Conservation (phyloP, 1,284 basidiomycete genomes). For the Leccinum fallax region DNA sequence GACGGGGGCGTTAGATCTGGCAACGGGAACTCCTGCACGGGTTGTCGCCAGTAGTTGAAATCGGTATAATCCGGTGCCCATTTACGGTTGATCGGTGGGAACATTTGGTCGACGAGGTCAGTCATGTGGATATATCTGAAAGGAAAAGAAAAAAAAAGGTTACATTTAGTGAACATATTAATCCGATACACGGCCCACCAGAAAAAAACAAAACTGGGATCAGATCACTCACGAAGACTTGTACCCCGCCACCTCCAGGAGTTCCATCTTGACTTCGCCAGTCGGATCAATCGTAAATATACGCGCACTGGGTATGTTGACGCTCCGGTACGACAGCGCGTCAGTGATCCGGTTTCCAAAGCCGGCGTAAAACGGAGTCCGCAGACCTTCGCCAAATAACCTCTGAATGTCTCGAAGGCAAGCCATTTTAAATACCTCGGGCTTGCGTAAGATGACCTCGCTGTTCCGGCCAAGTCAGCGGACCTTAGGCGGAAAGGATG, state of each 20-base stretch:
- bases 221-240: constrained; percentile 79
- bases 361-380: constrained; percentile 92
- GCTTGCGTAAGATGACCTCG: constrained; percentile 98
- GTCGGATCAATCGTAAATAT: constrained; percentile 98
- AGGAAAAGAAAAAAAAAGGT: not conserved
- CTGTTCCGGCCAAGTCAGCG: constrained; percentile 41
- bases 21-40: constrained; percentile 77
- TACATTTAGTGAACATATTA: not conserved
- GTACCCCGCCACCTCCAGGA: constrained; percentile 94
- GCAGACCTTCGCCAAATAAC: constrained; percentile 76
- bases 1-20: constrained; percentile 93
- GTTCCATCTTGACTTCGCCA: constrained; percentile 97
- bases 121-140: constrained; percentile 95
- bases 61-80: constrained; percentile 92
- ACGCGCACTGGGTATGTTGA: constrained; percentile 91
- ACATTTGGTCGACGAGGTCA: constrained; percentile 98
- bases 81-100: constrained; percentile 92
- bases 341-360: constrained; percentile 99
- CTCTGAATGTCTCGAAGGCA: constrained; percentile 96
- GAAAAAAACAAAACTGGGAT: not conserved
- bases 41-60: constrained; percentile 94
- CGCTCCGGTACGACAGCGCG: constrained; percentile 94
- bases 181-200: not conserved
- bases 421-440: constrained; percentile 99
- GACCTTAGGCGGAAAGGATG: not conserved